A percentile compares a stretch with the other conserved stretches of the same genome.
phyloP scores from a whole-genome alignment of 2,329 filamentous ascomycete genomes.

The Cordyceps tenuipes region DNA sequence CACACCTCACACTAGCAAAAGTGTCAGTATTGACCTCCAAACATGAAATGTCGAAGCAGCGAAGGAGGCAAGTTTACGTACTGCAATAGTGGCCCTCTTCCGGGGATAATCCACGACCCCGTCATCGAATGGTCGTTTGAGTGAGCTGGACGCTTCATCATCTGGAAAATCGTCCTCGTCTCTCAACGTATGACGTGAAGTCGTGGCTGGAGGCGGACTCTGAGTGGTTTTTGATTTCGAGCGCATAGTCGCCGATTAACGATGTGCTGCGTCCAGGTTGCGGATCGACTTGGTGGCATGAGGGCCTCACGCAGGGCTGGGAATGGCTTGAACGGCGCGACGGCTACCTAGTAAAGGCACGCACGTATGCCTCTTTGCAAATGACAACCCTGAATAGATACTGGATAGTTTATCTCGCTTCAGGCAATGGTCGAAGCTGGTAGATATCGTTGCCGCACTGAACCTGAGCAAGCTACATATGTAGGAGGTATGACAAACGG shows the following conservation, averaged over 20 bases:
- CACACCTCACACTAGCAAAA: constrained; percentile 64
- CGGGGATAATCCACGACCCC: constrained; percentile 55
- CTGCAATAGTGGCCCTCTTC: constrained; percentile 56
- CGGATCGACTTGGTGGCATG: neutral
- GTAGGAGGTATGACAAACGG: too few species aligned
- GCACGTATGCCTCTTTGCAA: neutral
- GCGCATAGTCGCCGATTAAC: neutral
- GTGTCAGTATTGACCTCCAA: constrained; percentile 15
- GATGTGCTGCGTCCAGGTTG: neutral
- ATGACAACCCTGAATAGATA: neutral
- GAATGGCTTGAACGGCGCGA: neutral
- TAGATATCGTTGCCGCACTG: too few species aligned
- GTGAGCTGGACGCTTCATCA: constrained; percentile 23
- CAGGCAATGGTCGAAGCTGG: neutral
- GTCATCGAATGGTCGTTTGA: constrained; percentile 56
- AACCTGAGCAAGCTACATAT: too few species aligned
- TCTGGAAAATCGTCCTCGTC: constrained; percentile 10
- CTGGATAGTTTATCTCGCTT: neutral
- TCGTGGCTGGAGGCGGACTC: neutral
- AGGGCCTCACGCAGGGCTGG: neutral
- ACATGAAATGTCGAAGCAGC: neutral
- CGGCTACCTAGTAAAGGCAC: neutral
- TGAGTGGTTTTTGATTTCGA: neutral
- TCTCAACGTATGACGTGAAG: neutral
- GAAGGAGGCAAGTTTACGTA: constrained; percentile 30